These are phyloP conservation scores for Wickerhamiella dianesei DNA, from an alignment of 805 yeast genomes.

Conservation along the genomic window DNA sequence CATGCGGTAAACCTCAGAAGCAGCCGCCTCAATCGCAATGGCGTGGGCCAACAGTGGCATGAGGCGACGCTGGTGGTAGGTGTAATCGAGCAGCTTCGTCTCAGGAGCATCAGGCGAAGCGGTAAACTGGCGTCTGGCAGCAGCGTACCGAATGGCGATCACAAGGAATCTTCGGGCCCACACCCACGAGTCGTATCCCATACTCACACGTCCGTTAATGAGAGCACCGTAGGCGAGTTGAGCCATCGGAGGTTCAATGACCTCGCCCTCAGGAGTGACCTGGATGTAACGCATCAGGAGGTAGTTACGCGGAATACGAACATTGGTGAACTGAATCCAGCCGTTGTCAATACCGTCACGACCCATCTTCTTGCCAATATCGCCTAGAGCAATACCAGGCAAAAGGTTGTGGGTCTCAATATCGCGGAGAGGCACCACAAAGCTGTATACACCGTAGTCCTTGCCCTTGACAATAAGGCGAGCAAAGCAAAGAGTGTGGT, in stretches of 20 bases:
- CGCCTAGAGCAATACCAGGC: conserved; percentile 70
- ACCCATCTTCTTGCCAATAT: conserved; percentile 84
- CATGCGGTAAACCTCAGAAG: conserved; percentile 41
- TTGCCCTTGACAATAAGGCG: conserved; percentile 58
- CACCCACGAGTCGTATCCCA: conserved; percentile 72
- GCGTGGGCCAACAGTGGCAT: conserved; percentile 66
- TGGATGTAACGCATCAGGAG: conserved; percentile 64
- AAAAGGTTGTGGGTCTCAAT: conserved; percentile 42
- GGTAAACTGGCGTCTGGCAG: conserved; percentile 69
- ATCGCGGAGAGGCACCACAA: conserved; percentile 74
- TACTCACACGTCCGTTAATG: conserved; percentile 66
- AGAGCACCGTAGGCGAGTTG: conserved; percentile 73
- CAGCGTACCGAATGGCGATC: conserved; percentile 69
- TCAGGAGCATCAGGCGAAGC: conserved; percentile 31
- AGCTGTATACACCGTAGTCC: conserved; percentile 78
- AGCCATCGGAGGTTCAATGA: conserved; percentile 60
- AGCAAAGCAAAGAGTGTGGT: conserved; percentile 65
- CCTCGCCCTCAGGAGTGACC: conserved; percentile 49
- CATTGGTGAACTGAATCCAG: conserved; percentile 77
- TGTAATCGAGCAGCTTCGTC: conserved; percentile 61
- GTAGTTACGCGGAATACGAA: conserved; percentile 59
- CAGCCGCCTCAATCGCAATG: conserved; percentile 55
- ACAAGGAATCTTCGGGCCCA: conserved; percentile 61
- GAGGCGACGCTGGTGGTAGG: conserved; percentile 72
- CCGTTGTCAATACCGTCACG: conserved; percentile 86